Evolutionary conservation across 129 eudicot genomes (phyloP), one percentile per base, ranked within the genome.

Genomic region (sunflower (Helianthus annuus)): DNA sequence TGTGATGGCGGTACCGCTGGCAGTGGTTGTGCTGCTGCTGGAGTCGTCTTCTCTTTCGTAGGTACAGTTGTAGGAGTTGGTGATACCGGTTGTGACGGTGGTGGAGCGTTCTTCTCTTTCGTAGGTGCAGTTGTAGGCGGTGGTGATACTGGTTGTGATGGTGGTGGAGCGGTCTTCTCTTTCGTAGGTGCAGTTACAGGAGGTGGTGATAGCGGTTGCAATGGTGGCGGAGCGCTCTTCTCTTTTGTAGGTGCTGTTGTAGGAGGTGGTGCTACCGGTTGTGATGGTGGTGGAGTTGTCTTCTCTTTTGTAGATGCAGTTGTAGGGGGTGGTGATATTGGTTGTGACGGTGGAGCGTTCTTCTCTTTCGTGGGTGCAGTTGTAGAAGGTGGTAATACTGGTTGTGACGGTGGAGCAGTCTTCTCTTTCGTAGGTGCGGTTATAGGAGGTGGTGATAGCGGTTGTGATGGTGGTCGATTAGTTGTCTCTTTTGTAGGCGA

Each of bases 141-240:
- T 46, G 93, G 82, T 9, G 85, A 48, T 2, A 61, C 80, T 57
- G 83, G 74, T 59, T 73, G 73, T 9, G 85, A 48, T 2, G 62
- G 82, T 57, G 83, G 74, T 59, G 75, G 73, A 76, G 63, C 70
- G 19, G 45, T 10, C 71, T 64, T 81, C 51, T 72, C 78, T 62
- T 66, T 67, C 52, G 65, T 70, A 44, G 84, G 86, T 73, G 71
- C 13, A 58, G 66, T 58, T 9, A 74, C 36, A 38, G 6, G 48
- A 14, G 75, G 54, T 46, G 93, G 82, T 9, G 85, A 32, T 32
- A 3, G 36, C 3, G 36, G 36, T 32, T 32, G 36, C 36, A 4
- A 48, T 2, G 62, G 82, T 32, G 36, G 36, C 3, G 36, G 36
- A 32, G 36, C 4, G 36, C 36, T 32, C 36, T 32, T 32, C 36